A percentile compares a stretch with the other conserved stretches of the same genome.
phyloP scores from a whole-genome alignment of 306 rosid genomes.

The Mimosa pudica region DNA sequence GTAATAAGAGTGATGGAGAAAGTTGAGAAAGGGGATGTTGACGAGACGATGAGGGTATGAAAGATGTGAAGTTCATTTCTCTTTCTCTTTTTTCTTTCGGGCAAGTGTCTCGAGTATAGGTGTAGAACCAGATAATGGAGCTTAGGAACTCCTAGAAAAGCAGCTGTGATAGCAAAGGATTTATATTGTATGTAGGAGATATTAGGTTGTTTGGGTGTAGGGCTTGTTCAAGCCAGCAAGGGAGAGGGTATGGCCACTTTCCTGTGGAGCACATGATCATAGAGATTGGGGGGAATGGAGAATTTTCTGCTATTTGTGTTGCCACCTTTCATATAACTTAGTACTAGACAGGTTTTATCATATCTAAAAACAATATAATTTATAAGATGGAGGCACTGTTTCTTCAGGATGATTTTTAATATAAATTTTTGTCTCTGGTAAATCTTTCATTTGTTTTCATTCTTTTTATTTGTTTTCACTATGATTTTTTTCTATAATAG shows the following conservation, averaged over 20 bases:
- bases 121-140: conserved; percentile 73
- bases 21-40: conserved; percentile 67
- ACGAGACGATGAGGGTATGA: conserved; percentile 44
- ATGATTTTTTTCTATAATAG: not conserved
- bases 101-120: conserved; percentile 59
- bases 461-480: not conserved
- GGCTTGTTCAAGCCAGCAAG: conserved; percentile 37
- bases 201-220: conserved; percentile 64
- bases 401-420: conserved; percentile 63
- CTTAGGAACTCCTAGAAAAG: conserved; percentile 41
- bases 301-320: conserved; percentile 78
- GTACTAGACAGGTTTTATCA: conserved; percentile 66
- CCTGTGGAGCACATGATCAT: conserved; percentile 78
- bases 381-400: conserved; percentile 45
- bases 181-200: conserved; percentile 84
- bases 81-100: conserved; percentile 60
- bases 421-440: not conserved
- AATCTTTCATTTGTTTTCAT: not conserved
- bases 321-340: conserved; percentile 78
- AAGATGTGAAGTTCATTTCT: conserved; percentile 59
- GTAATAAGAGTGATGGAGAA: conserved; percentile 66
- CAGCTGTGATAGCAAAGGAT: conserved; percentile 52
- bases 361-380: conserved; percentile 41
- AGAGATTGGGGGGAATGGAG: conserved; percentile 77
- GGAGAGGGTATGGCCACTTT: conserved; percentile 51